A percentile compares a stretch with the other conserved stretches of the same genome.
phyloP scores from a whole-genome alignment of 192 early-diverging fungal species.

The Mortierella hygrophila region DNA sequence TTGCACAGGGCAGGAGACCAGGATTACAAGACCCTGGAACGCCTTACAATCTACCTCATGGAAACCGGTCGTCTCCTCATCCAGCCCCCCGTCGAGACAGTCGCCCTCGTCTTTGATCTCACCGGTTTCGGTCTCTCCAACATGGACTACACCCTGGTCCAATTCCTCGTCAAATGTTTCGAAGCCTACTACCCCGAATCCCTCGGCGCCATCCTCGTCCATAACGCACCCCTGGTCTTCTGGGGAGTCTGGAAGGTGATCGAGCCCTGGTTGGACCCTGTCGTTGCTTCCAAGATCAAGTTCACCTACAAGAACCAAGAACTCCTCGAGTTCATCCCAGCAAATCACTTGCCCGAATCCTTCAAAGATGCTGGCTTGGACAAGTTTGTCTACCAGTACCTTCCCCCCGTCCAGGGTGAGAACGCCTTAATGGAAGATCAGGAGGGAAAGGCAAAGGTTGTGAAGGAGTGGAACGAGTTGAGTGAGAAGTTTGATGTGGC shows the following conservation, averaged over 20 bases:
- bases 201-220: slow-evolving; percentile 84
- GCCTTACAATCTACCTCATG: slow-evolving; percentile 79
- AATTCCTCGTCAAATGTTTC: slow-evolving; percentile 82
- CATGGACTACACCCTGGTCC: slow-evolving; percentile 64
- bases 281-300: slow-evolving; percentile 87
- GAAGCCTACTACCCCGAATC: slow-evolving; percentile 93
- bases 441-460: slow-evolving; percentile 19
- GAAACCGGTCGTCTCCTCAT: slow-evolving; percentile 76
- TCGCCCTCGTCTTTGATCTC: slow-evolving; percentile 54
- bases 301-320: slow-evolving; percentile 77
- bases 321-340: slow-evolving; percentile 71
- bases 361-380: slow-evolving; percentile 68
- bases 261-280: slow-evolving; percentile 88
- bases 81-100: slow-evolving; percentile 71
- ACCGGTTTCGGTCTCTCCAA: slow-evolving; percentile 49
- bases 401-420: slow-evolving; percentile 39
- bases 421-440: slow-evolving; percentile 62
- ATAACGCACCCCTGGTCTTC: slow-evolving; percentile 92
- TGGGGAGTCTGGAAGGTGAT: slow-evolving; percentile 86
- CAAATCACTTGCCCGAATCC: slow-evolving; percentile 66
- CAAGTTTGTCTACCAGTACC: slow-evolving; percentile 65
- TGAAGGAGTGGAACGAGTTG: slow-evolving; percentile 34
- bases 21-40: slow-evolving; percentile 71
- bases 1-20: slow-evolving; percentile 67
- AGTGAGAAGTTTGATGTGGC: slow-evolving; percentile 8